A percentile compares a stretch with the other conserved stretches of the same genome.
Evolutionary conservation across 352 stramenopile species (phyloP).

Genomic region (Chrysophaeum taylorii): DNA sequence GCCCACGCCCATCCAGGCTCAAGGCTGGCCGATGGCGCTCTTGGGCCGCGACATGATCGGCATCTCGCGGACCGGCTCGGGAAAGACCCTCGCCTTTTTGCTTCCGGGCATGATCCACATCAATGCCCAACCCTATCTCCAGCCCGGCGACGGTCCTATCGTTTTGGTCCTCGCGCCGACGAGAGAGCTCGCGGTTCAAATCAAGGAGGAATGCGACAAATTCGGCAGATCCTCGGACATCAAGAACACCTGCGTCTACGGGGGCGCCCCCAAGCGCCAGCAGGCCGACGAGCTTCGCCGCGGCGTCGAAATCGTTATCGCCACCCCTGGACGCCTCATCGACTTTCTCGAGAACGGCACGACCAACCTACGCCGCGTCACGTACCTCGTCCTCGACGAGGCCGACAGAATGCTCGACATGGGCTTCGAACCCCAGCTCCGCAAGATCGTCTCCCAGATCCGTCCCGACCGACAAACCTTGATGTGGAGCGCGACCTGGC

Average conservation of each 20-base stretch:
- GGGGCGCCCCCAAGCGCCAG: slow-evolving; percentile 85
- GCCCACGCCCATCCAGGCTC: slow-evolving; percentile 80
- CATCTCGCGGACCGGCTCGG: slow-evolving; percentile 87
- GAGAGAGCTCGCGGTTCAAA: slow-evolving; percentile 95
- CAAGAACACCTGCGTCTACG: slow-evolving; percentile 98
- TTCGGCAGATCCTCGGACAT: slow-evolving; percentile 92
- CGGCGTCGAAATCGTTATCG: slow-evolving; percentile 77
- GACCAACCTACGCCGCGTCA: slow-evolving; percentile 89
- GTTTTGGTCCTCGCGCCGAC: slow-evolving; percentile 94
- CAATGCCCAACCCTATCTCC: slow-evolving; percentile 85
- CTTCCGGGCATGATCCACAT: slow-evolving; percentile 99
- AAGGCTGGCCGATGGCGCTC: slow-evolving; percentile 96
- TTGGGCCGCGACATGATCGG: slow-evolving; percentile 96
- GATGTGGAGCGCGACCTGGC: slow-evolving; percentile 98
- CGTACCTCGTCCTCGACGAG: slow-evolving; percentile 97
- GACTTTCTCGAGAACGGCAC: slow-evolving; percentile 91
- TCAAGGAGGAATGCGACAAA: slow-evolving; percentile 97
- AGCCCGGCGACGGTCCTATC: slow-evolving; percentile 96
- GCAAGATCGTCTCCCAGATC: slow-evolving; percentile 93
- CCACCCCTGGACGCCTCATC: slow-evolving; percentile 92
- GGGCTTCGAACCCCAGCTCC: slow-evolving; percentile 67
- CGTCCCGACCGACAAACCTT: slow-evolving; percentile 93
- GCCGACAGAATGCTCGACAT: slow-evolving; percentile 77
- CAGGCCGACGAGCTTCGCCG: slow-evolving; percentile 41
- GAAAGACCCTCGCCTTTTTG: slow-evolving; percentile 95